Conservation (phyloP, 75 land plant genomes). For the Azolla pinnata region DNA sequence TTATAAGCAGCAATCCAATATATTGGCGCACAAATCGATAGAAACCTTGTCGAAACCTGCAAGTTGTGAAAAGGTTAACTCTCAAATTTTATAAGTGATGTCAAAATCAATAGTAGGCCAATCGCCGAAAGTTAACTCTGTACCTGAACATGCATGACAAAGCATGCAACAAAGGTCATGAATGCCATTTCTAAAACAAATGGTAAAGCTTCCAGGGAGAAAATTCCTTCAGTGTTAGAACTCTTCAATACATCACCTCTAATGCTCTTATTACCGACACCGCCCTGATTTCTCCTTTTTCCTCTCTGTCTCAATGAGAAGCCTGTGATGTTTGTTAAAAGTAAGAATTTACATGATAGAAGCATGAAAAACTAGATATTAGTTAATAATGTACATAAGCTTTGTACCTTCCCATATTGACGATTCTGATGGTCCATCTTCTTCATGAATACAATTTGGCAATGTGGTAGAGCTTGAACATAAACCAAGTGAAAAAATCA, state of each 20-base stretch:
- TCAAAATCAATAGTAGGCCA: neutral
- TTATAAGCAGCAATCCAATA: slow-evolving; percentile 23
- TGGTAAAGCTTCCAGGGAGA: slow-evolving; percentile 38
- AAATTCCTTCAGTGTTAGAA: slow-evolving; percentile 19
- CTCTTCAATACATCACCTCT: neutral
- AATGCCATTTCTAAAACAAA: slow-evolving; percentile 66
- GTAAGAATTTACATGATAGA: too few relatives aligned
- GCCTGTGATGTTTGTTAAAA: too few relatives aligned
- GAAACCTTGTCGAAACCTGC: slow-evolving; percentile 26
- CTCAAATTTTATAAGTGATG: neutral
- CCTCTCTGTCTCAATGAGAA: neutral
- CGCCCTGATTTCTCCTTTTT: neutral
- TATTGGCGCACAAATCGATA: slow-evolving; percentile 19
- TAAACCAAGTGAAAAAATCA: slow-evolving; percentile 53
- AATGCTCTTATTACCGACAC: neutral
- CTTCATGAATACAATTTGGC: too few relatives aligned
- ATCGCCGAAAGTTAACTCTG: too few relatives aligned
- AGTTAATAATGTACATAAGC: too few relatives aligned
- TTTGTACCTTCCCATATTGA: too few relatives aligned
- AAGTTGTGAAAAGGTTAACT: neutral
- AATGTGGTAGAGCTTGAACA: too few relatives aligned
- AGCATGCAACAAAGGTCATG: slow-evolving; percentile 58
- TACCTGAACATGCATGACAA: slow-evolving; percentile 98
- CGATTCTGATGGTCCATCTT: too few relatives aligned
- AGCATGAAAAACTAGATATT: too few relatives aligned